phyloP scores from a whole-genome alignment of 2,329 filamentous ascomycete genomes.

The Ceratocystis alfenasii region DNA sequence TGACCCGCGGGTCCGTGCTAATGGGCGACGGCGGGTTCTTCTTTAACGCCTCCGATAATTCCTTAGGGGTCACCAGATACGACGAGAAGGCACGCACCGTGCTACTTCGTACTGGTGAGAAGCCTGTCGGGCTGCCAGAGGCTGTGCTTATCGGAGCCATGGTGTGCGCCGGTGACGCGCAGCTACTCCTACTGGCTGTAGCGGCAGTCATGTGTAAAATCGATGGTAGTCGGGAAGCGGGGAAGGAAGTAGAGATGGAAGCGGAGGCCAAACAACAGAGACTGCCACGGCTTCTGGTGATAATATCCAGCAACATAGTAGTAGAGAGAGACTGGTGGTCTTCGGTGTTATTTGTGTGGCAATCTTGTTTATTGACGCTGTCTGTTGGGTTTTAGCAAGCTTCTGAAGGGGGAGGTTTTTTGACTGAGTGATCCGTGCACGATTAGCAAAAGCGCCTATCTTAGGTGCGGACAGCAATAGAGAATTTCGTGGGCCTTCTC shows the following conservation, averaged over 20 bases:
- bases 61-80: constrained; percentile 75
- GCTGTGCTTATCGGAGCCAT: constrained; percentile 19
- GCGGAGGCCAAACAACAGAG: constrained; percentile 12
- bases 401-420: neutral
- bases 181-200: neutral
- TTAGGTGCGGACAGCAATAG: neutral
- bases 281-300: constrained; percentile 17
- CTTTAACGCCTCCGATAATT: constrained; percentile 70
- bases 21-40: constrained; percentile 70
- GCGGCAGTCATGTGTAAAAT: constrained; percentile 24
- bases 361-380: neutral
- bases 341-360: neutral
- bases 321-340: neutral
- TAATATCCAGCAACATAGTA: constrained; percentile 17
- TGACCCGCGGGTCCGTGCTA: constrained; percentile 67
- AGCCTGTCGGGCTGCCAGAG: constrained; percentile 26
- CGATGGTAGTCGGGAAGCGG: constrained; percentile 32
- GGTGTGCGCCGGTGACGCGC: constrained; percentile 26
- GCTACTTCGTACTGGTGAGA: constrained; percentile 11
- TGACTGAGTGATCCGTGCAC: neutral
- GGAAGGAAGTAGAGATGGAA: constrained; percentile 26
- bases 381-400: neutral
- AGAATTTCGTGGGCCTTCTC: too few species aligned
- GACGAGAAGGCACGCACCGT: constrained; percentile 45
- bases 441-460: neutral